These are phyloP conservation scores for Arthrobotrys sinensis DNA, from an alignment of 2,329 filamentous ascomycete genomes.

Conservation along the genomic window DNA sequence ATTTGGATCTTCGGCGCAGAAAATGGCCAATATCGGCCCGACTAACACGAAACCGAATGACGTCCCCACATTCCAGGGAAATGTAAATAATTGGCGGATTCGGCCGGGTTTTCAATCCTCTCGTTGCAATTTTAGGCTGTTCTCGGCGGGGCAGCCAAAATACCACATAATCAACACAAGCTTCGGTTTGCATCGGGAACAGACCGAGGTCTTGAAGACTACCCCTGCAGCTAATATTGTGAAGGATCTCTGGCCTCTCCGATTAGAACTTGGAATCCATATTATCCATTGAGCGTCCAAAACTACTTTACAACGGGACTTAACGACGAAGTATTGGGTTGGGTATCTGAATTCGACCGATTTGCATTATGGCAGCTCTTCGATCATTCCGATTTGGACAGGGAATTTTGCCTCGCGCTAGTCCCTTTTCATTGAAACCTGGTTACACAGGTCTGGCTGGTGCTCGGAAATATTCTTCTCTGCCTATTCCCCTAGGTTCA, in stretches of 20 bases:
- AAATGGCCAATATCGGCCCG: slow-evolving; percentile 13
- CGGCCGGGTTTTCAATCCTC: not conserved
- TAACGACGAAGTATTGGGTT: no score
- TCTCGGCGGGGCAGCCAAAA: not conserved
- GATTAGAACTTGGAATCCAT: not conserved
- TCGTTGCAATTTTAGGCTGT: not conserved
- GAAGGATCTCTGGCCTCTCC: slow-evolving; percentile 8
- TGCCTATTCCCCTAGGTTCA: slow-evolving; percentile 62
- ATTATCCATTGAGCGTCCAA: not conserved
- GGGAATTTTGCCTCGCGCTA: not conserved
- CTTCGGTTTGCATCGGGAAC: slow-evolving; percentile 4
- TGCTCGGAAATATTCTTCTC: not conserved
- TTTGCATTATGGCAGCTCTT: not conserved
- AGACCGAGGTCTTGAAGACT: not conserved
- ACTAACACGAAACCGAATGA: not conserved
- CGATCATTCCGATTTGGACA: not conserved
- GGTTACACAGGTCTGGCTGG: not conserved
- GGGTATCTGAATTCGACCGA: not conserved
- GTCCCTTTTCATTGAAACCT: not conserved
- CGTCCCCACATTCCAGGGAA: not conserved
- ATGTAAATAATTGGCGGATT: slow-evolving; percentile 2
- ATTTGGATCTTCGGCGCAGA: not conserved
- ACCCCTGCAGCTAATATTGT: not conserved
- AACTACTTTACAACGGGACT: no score
- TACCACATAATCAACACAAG: not conserved